A percentile compares a stretch with the other conserved stretches of the same genome.
Conservation (phyloP, 2,329 filamentous ascomycete species). For the Alternaria sp. region DNA sequence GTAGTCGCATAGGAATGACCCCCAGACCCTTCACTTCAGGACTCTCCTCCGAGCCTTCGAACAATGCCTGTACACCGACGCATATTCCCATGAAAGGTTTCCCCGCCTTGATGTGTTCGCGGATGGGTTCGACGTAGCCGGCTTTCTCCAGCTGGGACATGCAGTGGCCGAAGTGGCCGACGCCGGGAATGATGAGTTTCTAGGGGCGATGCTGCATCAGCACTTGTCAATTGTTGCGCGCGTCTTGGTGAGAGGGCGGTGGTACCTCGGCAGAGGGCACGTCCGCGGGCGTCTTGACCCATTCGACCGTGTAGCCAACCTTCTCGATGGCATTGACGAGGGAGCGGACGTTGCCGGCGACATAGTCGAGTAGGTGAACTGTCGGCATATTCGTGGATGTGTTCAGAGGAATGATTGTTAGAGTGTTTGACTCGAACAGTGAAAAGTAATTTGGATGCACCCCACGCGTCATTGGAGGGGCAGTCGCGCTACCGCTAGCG, state of each 20-base stretch:
- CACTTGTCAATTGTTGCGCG: constrained; percentile 37
- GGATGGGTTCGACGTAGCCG: constrained; percentile 83
- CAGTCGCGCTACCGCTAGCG: constrained; percentile 19
- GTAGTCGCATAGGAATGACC: constrained; percentile 72
- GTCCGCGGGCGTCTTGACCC: constrained; percentile 85
- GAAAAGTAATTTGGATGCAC: constrained; percentile 16
- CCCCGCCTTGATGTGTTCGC: constrained; percentile 81
- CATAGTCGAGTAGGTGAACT: constrained; percentile 85
- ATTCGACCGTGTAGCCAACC: constrained; percentile 89
- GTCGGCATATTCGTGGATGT: constrained; percentile 66
- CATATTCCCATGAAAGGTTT: constrained; percentile 99
- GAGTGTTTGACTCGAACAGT: constrained; percentile 3
- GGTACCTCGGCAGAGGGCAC: constrained; percentile 81
- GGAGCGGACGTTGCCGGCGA: constrained; percentile 94
- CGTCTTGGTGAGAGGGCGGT: constrained; percentile 1
- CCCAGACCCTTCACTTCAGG: constrained; percentile 74
- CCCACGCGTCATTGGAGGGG: constrained; percentile 17
- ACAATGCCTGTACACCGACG: constrained; percentile 90
- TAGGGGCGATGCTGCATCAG: constrained; percentile 53
- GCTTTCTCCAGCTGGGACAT: constrained; percentile 81
- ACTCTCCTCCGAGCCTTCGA: constrained; percentile 83
- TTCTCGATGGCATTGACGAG: constrained; percentile 98
- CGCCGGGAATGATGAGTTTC: constrained; percentile 94
- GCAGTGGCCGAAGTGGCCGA: constrained; percentile 98
- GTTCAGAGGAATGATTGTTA: neutral